Percentiles rank a stretch among this genome's conserved stretches.
These are phyloP conservation scores for Leccinum pachyderme DNA, from an alignment of 1,284 basidiomycete species.

Conservation along the genomic window DNA sequence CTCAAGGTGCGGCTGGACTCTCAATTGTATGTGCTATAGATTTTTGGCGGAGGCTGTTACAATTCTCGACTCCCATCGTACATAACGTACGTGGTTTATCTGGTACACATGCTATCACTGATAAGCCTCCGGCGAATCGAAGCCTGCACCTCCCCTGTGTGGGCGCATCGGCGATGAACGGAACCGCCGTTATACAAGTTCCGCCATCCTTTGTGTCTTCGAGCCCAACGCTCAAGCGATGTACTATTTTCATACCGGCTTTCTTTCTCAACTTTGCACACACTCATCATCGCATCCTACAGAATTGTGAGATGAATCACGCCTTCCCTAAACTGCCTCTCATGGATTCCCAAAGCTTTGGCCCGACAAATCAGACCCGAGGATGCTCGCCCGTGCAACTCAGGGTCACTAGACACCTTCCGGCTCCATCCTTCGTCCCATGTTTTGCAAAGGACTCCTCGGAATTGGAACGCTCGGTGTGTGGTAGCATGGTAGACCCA, in stretches of 20 bases:
- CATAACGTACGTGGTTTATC: slow-evolving; percentile 93
- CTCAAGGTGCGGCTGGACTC: slow-evolving; percentile 87
- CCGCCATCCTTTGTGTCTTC: slow-evolving; percentile 51
- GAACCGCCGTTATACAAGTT: slow-evolving; percentile 58
- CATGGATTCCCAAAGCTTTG: neutral
- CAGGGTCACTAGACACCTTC: slow-evolving; percentile 73
- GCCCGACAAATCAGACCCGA: neutral
- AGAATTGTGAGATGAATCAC: slow-evolving; percentile 80
- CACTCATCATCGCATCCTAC: slow-evolving; percentile 72
- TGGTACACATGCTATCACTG: slow-evolving; percentile 26
- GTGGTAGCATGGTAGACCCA: slow-evolving; percentile 77
- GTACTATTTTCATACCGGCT: slow-evolving; percentile 78
- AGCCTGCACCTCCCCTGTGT: slow-evolving; percentile 78
- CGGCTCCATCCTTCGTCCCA: slow-evolving; percentile 74
- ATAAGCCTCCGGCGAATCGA: neutral
- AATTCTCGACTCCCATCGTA: slow-evolving; percentile 15
- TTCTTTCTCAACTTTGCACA: slow-evolving; percentile 68
- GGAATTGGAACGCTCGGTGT: slow-evolving; percentile 71
- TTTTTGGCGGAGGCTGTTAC: neutral
- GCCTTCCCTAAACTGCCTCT: slow-evolving; percentile 69
- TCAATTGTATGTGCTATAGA: neutral
- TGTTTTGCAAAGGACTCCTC: slow-evolving; percentile 85
- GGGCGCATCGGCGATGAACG: slow-evolving; percentile 91
- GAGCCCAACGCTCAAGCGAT: slow-evolving; percentile 35
- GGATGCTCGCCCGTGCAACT: slow-evolving; percentile 75